These are phyloP conservation scores for Maudiozyma saulgeensis DNA, from an alignment of 805 yeast genomes.

Conservation along the genomic window DNA sequence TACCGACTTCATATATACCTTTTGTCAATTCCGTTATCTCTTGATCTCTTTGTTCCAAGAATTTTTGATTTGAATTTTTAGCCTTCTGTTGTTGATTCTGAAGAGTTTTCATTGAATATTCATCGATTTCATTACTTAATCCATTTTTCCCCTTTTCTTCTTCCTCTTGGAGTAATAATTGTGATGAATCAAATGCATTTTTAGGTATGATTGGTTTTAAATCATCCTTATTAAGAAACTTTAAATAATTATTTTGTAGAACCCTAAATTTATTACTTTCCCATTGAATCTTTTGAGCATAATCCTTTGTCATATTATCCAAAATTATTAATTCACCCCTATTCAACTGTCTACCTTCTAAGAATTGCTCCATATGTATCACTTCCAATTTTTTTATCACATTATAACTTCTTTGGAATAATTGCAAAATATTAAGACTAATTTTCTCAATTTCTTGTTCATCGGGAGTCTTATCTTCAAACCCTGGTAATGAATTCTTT, in stretches of 20 bases:
- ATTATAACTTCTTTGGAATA: constrained; percentile 70
- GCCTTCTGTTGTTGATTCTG: constrained; percentile 25
- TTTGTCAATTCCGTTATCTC: constrained; percentile 88
- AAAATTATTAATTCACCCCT: constrained; percentile 52
- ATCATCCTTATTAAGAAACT: constrained; percentile 74
- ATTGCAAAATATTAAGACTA: constrained; percentile 63
- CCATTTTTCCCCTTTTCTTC: constrained; percentile 24
- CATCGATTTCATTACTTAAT: constrained; percentile 26
- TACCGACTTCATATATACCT: constrained; percentile 87
- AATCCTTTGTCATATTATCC: constrained; percentile 70
- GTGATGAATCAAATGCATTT: constrained; percentile 15
- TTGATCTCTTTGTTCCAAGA: constrained; percentile 56
- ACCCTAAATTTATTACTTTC: constrained; percentile 70
- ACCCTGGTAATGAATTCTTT: constrained; percentile 78
- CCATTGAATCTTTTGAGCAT: constrained; percentile 79
- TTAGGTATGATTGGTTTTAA: constrained; percentile 37
- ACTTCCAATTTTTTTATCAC: constrained; percentile 58
- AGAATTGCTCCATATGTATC: constrained; percentile 30
- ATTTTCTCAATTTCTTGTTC: constrained; percentile 73
- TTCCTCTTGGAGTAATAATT: constrained; percentile 26
- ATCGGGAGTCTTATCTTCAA: constrained; percentile 66
- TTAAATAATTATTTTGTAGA: constrained; percentile 81
- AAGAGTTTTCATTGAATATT: constrained; percentile 28
- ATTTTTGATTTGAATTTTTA: constrained; percentile 15
- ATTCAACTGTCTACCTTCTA: constrained; percentile 29